phyloP scores from a whole-genome alignment of 208 protist genomes.

The Trypanosomatidae sp. region DNA sequence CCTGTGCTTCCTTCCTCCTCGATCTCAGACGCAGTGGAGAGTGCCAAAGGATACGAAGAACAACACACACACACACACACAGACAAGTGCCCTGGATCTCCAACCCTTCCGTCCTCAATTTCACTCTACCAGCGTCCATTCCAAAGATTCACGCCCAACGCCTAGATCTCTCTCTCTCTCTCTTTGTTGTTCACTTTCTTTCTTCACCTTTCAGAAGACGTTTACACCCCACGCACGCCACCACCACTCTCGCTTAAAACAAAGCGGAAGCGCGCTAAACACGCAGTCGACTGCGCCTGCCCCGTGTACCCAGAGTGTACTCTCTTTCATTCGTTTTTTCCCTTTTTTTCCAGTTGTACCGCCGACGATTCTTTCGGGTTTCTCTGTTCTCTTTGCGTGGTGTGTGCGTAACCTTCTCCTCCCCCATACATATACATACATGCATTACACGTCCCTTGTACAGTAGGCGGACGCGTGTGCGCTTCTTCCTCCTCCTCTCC shows the following conservation, averaged over 20 bases:
- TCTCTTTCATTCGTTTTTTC: neutral
- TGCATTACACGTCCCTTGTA: neutral
- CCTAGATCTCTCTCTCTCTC: neutral
- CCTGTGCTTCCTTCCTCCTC: neutral
- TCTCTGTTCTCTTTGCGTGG: neutral
- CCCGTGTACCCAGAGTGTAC: neutral
- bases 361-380: neutral
- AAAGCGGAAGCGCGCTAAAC: neutral
- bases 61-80: neutral
- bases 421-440: neutral
- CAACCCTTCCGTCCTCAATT: neutral
- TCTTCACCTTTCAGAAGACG: neutral
- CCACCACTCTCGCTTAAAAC: neutral
- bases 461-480: neutral
- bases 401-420: neutral
- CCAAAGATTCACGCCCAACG: neutral
- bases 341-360: conserved; percentile 5
- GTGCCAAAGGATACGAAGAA: neutral
- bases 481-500: neutral
- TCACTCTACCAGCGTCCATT: neutral
- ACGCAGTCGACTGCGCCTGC: neutral
- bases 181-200: neutral
- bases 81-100: neutral
- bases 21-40: neutral
- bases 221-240: neutral